Base-by-base conservation (phyloP, 2,329 filamentous ascomycete genomes). In the Ophiostoma novo-ulmi region DNA sequence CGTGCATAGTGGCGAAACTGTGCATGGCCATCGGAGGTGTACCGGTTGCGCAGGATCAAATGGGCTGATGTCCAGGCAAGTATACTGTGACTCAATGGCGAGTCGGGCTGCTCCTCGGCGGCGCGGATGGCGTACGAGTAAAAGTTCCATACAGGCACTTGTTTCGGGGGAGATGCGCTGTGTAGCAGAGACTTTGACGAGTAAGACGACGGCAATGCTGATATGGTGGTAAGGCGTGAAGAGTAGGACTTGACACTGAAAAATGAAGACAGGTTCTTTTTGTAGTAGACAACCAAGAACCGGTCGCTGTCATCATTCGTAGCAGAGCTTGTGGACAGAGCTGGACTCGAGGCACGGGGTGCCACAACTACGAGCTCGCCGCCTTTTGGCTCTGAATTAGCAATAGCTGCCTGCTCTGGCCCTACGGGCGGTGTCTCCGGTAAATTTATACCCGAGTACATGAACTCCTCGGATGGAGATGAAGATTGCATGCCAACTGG, bases 111-210 rank as follows among this genome's bases (percentile, higher is more conserved):
- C 48, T 69, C 44, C 31, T 73, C 72, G 17, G 70, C 38, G 1
- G 69, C 63, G 8, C 36, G 69, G n/a, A 73, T 73, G 70, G 72
- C 72, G 39, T 69, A 73, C 6, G 70, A 39, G 55, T 73, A 73
- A 48, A 73, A 73, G 52, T 69, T 73, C 72, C 70, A 68, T 17
- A 55, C 26, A 26, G 66, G 66, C 22, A 52, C 44, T 17, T 55
- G 48, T 17, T 52, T 44, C 10, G 67, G 14, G 26, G 67, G 38
- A n/a, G 67, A 48, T 10, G n/a, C 14, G 14, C 26, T 31, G 26
- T 4, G 13, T 1, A 7, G 17, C 3, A 36, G 11, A 14, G 22
- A 58, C n/a, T 58, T 58, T 22, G 52, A 58, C 2, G 52, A 58
- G 52, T 31, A 58, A 5, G 52, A 22, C 10, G 52, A 22, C 52